Conservation (phyloP, 1,284 basidiomycete species). For the Heterobasidion irregulare region DNA sequence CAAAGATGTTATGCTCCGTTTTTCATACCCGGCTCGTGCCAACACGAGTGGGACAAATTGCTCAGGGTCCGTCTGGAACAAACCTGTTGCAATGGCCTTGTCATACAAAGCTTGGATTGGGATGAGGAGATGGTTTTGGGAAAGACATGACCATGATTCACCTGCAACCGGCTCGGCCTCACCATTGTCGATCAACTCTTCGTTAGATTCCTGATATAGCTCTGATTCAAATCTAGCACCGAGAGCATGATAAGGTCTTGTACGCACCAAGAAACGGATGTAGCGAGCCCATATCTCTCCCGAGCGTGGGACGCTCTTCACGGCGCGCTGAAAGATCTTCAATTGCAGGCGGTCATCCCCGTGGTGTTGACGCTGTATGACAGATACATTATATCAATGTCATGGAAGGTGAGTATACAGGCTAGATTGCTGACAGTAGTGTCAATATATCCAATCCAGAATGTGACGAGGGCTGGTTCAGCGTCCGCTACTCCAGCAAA, state of each 20-base stretch:
- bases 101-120: conserved; percentile 42
- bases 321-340: conserved; percentile 40
- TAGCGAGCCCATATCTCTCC: conserved; percentile 71
- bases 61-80: conserved; percentile 52
- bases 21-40: conserved; percentile 60
- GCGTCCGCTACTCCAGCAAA: conserved; percentile 42
- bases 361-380: conserved; percentile 37
- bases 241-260: not conserved
- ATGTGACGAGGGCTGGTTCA: conserved; percentile 48
- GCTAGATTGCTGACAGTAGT: conserved; percentile 14
- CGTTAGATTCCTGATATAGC: conserved; percentile 8
- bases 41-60: conserved; percentile 60
- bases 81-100: conserved; percentile 43
- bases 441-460: conserved; percentile 62
- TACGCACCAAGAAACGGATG: conserved; percentile 54
- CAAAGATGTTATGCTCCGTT: conserved; percentile 34
- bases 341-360: conserved; percentile 32
- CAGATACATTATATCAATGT: not conserved
- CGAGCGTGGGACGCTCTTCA: conserved; percentile 58
- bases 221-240: not conserved
- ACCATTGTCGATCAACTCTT: conserved; percentile 17
- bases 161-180: conserved; percentile 14
- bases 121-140: too few relatives aligned
- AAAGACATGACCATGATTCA: not conserved
- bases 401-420: not conserved